phyloP scores from a whole-genome alignment of 2,329 filamentous ascomycete genomes.

The Exophiala aquamarina region DNA sequence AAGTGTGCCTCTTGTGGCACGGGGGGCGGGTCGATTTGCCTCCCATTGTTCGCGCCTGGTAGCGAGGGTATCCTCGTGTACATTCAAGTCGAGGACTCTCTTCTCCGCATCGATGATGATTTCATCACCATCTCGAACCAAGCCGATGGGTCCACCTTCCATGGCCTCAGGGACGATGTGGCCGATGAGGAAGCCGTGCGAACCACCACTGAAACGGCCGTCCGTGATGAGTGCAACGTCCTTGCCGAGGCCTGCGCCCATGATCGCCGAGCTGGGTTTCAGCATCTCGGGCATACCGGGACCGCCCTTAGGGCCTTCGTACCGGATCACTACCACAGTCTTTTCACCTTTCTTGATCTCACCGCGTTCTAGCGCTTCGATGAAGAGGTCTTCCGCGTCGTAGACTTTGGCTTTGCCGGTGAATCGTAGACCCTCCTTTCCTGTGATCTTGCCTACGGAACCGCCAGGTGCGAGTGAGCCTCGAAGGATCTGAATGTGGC shows the following conservation, averaged over 20 bases:
- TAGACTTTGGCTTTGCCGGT: constrained; percentile 69
- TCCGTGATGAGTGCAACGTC: constrained; percentile 73
- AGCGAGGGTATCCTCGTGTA: constrained; percentile 65
- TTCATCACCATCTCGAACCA: constrained; percentile 77
- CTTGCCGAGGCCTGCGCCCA: constrained; percentile 69
- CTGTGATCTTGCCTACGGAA: constrained; percentile 73
- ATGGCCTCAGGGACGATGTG: constrained; percentile 87
- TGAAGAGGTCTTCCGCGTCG: constrained; percentile 69
- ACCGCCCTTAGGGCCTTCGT: constrained; percentile 71
- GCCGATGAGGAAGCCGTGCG: constrained; percentile 83
- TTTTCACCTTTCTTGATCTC: constrained; percentile 75
- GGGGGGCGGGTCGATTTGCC: constrained; percentile 54
- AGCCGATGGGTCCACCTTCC: constrained; percentile 78
- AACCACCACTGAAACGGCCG: constrained; percentile 76
- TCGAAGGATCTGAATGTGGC: constrained; percentile 71
- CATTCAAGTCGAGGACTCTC: constrained; percentile 63
- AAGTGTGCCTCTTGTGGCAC: constrained; percentile 64
- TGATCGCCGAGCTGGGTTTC: constrained; percentile 70
- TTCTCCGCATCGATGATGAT: constrained; percentile 81
- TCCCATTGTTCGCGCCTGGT: constrained; percentile 61
- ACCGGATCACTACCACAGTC: constrained; percentile 73
- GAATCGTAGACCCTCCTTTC: constrained; percentile 70
- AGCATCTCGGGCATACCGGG: constrained; percentile 76
- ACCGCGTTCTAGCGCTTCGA: constrained; percentile 64
- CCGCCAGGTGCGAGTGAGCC: constrained; percentile 69